Conservation (phyloP, 2,329 filamentous ascomycete species). For the Sporothrix variecibatus region DNA sequence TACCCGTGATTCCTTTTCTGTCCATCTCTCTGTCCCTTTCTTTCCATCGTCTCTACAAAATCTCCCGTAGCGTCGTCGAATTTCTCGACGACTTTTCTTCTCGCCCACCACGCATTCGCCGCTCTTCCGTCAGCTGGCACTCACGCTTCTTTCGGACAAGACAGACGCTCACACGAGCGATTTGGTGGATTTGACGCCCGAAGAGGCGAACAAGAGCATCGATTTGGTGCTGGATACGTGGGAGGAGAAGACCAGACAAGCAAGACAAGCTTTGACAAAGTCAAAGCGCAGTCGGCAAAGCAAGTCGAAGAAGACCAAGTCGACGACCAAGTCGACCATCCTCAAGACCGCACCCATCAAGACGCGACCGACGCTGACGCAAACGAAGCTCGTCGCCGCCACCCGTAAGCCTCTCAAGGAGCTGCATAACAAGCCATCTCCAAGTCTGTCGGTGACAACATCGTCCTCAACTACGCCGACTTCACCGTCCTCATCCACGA, state of each 20-base stretch:
- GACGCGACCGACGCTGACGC: constrained; percentile 9
- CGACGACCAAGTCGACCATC: neutral
- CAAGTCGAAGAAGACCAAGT: neutral
- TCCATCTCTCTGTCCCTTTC: neutral
- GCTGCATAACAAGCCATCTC: constrained; percentile 28
- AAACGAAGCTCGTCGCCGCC: constrained; percentile 8
- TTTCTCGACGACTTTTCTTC: constrained; percentile 35
- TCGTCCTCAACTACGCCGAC: neutral
- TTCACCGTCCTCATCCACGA: neutral
- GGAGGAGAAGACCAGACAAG: constrained; percentile 21
- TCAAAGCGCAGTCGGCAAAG: constrained; percentile 17
- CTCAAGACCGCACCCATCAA: constrained; percentile 24
- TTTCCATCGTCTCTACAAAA: neutral
- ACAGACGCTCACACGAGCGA: constrained; percentile 6
- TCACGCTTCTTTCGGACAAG: constrained; percentile 45
- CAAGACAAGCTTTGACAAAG: constrained; percentile 32
- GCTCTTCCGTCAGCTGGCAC: constrained; percentile 63
- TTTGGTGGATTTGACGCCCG: neutral
- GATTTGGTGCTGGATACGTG: constrained; percentile 24
- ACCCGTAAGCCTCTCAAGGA: constrained; percentile 31
- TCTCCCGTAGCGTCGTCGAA: constrained; percentile 26
- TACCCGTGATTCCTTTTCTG: neutral
- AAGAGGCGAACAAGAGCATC: neutral
- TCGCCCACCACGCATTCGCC: constrained; percentile 72
- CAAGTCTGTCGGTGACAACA: neutral